Percentiles rank a stretch among this genome's conserved stretches.
Conservation (phyloP, 768 basidiomycete genomes). For the Phanerochaete sordida region DNA sequence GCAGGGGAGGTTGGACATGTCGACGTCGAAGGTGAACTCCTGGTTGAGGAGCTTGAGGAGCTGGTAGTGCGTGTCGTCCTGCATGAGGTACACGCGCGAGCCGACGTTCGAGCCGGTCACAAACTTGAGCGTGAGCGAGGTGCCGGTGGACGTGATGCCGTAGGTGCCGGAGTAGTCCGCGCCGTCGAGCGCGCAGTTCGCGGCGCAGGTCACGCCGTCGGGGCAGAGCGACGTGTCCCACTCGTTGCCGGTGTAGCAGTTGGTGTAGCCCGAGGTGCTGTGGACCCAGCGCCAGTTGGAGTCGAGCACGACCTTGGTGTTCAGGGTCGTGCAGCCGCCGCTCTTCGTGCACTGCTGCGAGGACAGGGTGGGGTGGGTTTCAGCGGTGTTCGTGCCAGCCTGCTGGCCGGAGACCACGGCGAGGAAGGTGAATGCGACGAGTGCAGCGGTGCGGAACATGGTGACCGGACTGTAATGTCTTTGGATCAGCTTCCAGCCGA, state of each 20-base stretch:
- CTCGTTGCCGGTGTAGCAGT: constrained; percentile 52
- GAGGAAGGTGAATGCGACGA: constrained; percentile 26
- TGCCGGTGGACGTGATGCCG: constrained; percentile 31
- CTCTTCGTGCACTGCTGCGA: constrained; percentile 44
- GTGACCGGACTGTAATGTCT: background rate
- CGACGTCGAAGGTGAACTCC: constrained; percentile 60
- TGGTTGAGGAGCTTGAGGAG: constrained; percentile 50
- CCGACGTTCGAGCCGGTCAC: constrained; percentile 31
- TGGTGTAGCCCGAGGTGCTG: constrained; percentile 29
- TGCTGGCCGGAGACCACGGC: constrained; percentile 48
- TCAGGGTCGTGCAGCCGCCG: constrained; percentile 37
- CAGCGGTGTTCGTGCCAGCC: constrained; percentile 43
- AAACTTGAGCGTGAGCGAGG: constrained; percentile 30
- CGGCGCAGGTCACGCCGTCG: constrained; percentile 43
- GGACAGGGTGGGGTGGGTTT: constrained; percentile 46
- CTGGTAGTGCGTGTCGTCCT: constrained; percentile 39
- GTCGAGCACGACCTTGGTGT: constrained; percentile 42
- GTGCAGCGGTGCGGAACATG: constrained; percentile 29
- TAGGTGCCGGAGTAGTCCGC: constrained; percentile 31
- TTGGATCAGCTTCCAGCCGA: too few species aligned
- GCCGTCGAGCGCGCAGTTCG: constrained; percentile 31
- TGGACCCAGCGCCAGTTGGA: constrained; percentile 52
- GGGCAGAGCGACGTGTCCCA: constrained; percentile 53
- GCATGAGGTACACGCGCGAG: constrained; percentile 48
- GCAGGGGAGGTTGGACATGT: constrained; percentile 53